Conservation (phyloP, 2,329 filamentous ascomycete species). For the Kalmusia sp. region DNA sequence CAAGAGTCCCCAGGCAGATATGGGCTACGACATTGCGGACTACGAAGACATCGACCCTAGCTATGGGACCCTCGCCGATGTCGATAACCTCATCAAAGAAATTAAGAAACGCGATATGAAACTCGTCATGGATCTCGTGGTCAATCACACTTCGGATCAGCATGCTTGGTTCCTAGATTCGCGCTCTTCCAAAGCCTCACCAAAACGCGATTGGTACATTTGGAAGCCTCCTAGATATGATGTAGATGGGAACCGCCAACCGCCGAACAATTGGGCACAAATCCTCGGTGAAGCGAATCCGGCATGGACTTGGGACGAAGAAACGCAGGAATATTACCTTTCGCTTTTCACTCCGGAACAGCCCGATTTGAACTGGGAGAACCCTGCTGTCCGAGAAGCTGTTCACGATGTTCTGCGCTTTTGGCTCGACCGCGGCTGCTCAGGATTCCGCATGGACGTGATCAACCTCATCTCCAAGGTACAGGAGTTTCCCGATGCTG, state of each 20-base stretch:
- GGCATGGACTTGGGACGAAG: constrained; percentile 74
- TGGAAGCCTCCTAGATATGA: constrained; percentile 57
- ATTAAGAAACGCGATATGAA: constrained; percentile 47
- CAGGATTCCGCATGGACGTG: constrained; percentile 52
- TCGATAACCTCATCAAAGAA: constrained; percentile 47
- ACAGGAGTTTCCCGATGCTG: constrained; percentile 37
- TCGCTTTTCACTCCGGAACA: constrained; percentile 78
- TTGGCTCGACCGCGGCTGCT: constrained; percentile 76
- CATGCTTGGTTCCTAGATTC: constrained; percentile 67
- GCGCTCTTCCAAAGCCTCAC: constrained; percentile 52
- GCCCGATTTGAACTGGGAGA: constrained; percentile 86
- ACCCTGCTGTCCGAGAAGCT: constrained; percentile 68
- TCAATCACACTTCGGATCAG: constrained; percentile 51
- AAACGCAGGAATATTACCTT: constrained; percentile 76
- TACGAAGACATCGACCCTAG: constrained; percentile 49
- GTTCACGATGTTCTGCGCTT: constrained; percentile 78
- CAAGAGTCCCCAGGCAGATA: constrained; percentile 54
- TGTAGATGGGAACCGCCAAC: constrained; percentile 66
- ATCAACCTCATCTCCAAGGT: constrained; percentile 48
- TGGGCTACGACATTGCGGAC: constrained; percentile 51
- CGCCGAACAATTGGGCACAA: constrained; percentile 78
- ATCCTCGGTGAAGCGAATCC: constrained; percentile 63
- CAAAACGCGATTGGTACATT: constrained; percentile 64
- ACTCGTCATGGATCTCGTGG: constrained; percentile 50
- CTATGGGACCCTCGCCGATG: constrained; percentile 48